A percentile compares a stretch with the other conserved stretches of the same genome.
Evolutionary conservation across 192 early-diverging fungal species (phyloP).

Genomic region (Rhizoclosmatium sp.): DNA sequence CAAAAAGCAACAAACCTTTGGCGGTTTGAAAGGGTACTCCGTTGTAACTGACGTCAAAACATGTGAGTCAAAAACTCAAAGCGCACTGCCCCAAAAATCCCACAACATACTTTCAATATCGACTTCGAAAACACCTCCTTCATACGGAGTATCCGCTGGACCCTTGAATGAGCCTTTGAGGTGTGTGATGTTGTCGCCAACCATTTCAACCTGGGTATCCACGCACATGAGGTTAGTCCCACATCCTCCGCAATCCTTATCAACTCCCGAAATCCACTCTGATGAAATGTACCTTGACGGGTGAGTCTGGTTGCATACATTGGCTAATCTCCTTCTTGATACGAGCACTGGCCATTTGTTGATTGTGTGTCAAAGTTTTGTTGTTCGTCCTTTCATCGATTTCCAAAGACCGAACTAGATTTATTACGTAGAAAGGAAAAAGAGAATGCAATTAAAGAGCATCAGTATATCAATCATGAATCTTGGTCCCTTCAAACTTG

Average conservation of each 20-base stretch:
- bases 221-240: too few relatives aligned
- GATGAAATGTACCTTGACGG: conserved; percentile 34
- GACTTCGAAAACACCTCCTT: conserved; percentile 42
- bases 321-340: conserved; percentile 46
- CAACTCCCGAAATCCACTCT: too few relatives aligned
- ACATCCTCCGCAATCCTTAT: too few relatives aligned
- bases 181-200: conserved; percentile 41
- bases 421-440: too few relatives aligned
- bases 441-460: too few relatives aligned
- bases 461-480: neutral
- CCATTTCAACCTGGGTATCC: conserved; percentile 34
- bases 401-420: too few relatives aligned
- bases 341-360: conserved; percentile 39
- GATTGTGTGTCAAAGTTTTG: too few relatives aligned
- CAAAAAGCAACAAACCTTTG: conserved; percentile 41
- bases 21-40: conserved; percentile 57
- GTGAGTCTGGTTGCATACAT: conserved; percentile 39
- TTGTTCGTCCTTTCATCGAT: too few relatives aligned
- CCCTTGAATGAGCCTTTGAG: conserved; percentile 57
- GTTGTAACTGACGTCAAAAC: conserved; percentile 48
- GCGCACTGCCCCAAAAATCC: neutral
- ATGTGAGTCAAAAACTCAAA: neutral
- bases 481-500: conserved; percentile 48
- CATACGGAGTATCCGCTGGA: conserved; percentile 58
- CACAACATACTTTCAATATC: conserved; percentile 31